Percentiles rank a stretch among this genome's conserved stretches.
Conservation (phyloP, 1,284 basidiomycete species). For the Naganishia albida region DNA sequence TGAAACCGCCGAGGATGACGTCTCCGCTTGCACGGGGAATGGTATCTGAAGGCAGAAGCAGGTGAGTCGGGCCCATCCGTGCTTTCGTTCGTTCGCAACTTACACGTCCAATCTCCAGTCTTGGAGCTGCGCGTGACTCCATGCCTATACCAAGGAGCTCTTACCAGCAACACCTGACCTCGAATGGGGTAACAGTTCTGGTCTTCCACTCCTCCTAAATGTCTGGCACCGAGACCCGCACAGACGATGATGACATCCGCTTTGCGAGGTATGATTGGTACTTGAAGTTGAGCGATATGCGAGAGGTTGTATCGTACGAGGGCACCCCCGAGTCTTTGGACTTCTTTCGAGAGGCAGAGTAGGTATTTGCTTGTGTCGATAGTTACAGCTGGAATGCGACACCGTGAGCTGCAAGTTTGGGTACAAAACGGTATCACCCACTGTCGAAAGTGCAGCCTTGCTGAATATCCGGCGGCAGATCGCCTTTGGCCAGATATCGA, state of each 20-base stretch:
- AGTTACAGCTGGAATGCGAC: slow-evolving; percentile 51
- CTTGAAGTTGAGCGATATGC: slow-evolving; percentile 46
- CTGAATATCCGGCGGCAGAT: slow-evolving; percentile 26
- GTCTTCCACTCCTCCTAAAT: slow-evolving; percentile 78
- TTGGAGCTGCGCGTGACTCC: slow-evolving; percentile 61
- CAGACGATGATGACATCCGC: slow-evolving; percentile 27
- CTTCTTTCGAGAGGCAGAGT: slow-evolving; percentile 57
- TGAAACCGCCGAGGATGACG: slow-evolving; percentile 69
- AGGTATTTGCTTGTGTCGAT: slow-evolving; percentile 59
- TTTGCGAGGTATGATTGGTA: slow-evolving; percentile 15
- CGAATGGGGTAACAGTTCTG: slow-evolving; percentile 71
- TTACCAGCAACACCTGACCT: slow-evolving; percentile 79
- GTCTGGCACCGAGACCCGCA: slow-evolving; percentile 60
- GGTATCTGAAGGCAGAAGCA: slow-evolving; percentile 8
- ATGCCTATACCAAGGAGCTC: slow-evolving; percentile 65
- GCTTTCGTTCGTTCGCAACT: slow-evolving; percentile 39
- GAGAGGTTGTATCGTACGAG: slow-evolving; percentile 48
- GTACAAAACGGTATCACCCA: neutral
- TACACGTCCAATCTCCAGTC: slow-evolving; percentile 64
- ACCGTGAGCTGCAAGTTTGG: neutral
- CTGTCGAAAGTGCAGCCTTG: slow-evolving; percentile 56
- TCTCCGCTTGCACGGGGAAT: slow-evolving; percentile 44
- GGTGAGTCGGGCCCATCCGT: neutral
- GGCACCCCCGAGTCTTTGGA: slow-evolving; percentile 48
- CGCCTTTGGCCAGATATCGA: slow-evolving; percentile 16